These are phyloP conservation scores for Polysphondylium violaceum DNA, from an alignment of 78 protist genomes.

Conservation along the genomic window DNA sequence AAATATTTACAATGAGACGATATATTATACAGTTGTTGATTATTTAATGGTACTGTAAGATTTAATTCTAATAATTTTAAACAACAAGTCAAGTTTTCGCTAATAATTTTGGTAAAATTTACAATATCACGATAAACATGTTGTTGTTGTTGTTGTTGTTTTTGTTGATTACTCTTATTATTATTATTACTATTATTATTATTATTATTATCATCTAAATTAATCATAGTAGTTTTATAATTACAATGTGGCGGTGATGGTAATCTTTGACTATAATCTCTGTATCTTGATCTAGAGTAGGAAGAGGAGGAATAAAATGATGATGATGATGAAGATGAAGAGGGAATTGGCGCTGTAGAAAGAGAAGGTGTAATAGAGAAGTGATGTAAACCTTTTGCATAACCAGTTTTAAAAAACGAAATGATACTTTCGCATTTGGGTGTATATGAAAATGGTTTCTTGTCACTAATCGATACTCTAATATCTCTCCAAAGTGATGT, in stretches of 20 bases:
- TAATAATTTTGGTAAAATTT: constrained; percentile 15
- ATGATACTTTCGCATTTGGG: constrained; percentile 22
- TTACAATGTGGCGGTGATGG: not conserved
- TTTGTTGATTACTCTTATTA: not conserved
- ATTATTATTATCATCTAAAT: not conserved
- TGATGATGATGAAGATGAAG: not conserved
- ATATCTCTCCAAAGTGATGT: constrained; percentile 41
- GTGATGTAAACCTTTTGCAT: constrained; percentile 20
- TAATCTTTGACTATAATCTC: not conserved
- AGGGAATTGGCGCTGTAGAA: not conserved
- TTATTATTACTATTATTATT: not conserved
- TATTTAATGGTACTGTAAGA: constrained; percentile 17
- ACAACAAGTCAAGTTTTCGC: not conserved
- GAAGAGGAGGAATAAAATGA: not conserved
- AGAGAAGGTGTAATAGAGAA: constrained; percentile 11
- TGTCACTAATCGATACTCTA: constrained; percentile 11
- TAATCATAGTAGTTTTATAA: not conserved
- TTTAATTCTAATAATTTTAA: constrained; percentile 1
- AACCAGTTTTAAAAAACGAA: constrained; percentile 47
- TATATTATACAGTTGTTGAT: constrained; percentile 24
- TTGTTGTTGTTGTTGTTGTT: not conserved
- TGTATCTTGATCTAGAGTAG: constrained; percentile 11
- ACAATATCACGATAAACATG: constrained; percentile 7
- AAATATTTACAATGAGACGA: constrained; percentile 33
- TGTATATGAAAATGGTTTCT: constrained; percentile 1